Base-by-base conservation (phyloP, 495 filamentous ascomycete genomes). In the Neurospora sp. region DNA sequence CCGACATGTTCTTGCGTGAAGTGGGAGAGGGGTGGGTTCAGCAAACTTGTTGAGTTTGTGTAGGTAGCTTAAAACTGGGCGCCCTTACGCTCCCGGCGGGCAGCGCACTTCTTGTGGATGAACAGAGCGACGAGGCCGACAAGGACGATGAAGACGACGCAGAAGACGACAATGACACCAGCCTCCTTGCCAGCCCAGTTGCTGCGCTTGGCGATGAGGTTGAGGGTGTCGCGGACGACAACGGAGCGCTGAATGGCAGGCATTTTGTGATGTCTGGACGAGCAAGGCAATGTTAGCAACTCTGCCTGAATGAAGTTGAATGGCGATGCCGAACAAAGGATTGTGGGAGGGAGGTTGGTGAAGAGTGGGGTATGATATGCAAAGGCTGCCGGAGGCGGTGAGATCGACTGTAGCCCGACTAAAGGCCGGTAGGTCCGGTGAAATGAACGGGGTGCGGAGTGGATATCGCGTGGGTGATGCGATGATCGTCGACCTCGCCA, bases 91-190 rank as follows among this genome's bases (percentile, higher is more conserved):
- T 82, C 83, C 74, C 75, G 80, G 74, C 82, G 80, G 71, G 80
- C 82, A 3, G 77, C 69, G 9, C 85, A 6, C 75, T 77, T 76
- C 79, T 83, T 86, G 74, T 80, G 79, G 75, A 88, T 81, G 77
- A 80, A 82, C 40, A 89, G 79, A 14, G 71, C 71, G 66, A 85
- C 73, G 48, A 90, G 76, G 71, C 85, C 82, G 72, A 84, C 73
- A 66, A 68, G 83, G 76, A 90, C 86, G 69, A 87, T 74, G 76
- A 83, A 86, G 74, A 89, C 83, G 73, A 89, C 86, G 77, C 83
- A 86, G 83, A 89, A 89, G 68, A 89, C 88, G 75, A 88, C 82
- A 59, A 89, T 83, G 75, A 89, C 87, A 79, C 87, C 88, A 27
- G 83, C 78, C 79, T 89, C 85, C 68, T 81, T 74, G 39, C 73